Base-by-base conservation (phyloP, 257 asterid genomes). In the Echium plantagineum region DNA sequence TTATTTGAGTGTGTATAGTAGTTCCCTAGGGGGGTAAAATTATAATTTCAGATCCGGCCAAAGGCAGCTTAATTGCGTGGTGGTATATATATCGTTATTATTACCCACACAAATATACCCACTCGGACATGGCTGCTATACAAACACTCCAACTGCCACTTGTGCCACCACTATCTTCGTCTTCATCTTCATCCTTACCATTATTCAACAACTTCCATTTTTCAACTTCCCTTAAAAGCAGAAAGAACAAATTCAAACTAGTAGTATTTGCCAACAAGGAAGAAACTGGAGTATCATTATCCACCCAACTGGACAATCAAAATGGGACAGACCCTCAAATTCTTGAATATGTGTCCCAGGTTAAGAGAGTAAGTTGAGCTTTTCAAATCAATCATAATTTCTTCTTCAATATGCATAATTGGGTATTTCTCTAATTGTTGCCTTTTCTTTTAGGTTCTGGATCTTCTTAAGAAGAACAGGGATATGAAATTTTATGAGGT, bases 401-500 rank as follows among this genome's bases (percentile, higher is more conserved):
- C 30, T 31, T 17, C 2, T 24, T 24, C 26, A 2, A 3, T 7
- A 17, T 57, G n/a, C 48, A 2, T 35, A 12, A 19, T 56, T 49
- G 20, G 21, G 10, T 35, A 35, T 35, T 20, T 3, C 21, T 24
- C 15, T 57, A 21, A 16, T 32, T 56, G 60, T n/a, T 58, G 52
- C 32, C 0, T 31, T 56, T 35, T 35, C 46, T 1, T 77, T 66
- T 68, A 91, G 96, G 90, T 81, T 58, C 75, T 91, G 93, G 90
- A 82, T 73, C 95, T 77, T 66, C 93, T 91, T 9, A 82, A 35
- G 86, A 75, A 77, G 53, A 91, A 88, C 80, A 78, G 98, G 69
- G 98, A 91, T 66, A 91, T 91, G 96, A 66, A 77, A 26, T 91
- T 91, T 73, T 76, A 87, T 22, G 98, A 91, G 95, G 97, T 89